A percentile compares a stretch with the other conserved stretches of the same genome.
Conservation (phyloP, 495 filamentous ascomycete species). For the Trichoderma parareesei region DNA sequence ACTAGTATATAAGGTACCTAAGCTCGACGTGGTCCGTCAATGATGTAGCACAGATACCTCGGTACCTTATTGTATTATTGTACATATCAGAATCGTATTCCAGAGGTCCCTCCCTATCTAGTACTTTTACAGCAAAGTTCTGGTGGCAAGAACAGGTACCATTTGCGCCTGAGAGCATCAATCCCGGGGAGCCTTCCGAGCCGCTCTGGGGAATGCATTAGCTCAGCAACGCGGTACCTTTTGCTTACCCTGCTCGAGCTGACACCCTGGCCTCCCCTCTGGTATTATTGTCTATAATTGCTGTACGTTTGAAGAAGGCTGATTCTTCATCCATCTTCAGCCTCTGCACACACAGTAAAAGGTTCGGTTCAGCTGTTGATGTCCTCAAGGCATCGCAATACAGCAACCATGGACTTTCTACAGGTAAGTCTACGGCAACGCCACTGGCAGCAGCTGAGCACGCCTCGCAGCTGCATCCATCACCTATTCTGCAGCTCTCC, state of each 20-base stretch:
- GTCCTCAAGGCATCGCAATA: background rate
- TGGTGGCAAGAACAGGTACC: no score
- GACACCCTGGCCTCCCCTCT: constrained; percentile 6
- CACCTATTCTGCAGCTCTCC: no score
- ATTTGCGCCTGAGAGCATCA: background rate
- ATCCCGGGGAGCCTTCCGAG: background rate
- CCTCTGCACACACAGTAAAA: background rate
- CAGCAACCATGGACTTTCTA: constrained; percentile 14
- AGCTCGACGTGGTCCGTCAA: no score
- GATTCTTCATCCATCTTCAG: background rate
- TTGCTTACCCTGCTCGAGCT: no score
- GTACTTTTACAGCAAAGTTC: no score
- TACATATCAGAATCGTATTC: no score
- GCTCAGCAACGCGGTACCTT: constrained; percentile 7
- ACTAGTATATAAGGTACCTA: no score
- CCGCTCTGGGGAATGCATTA: background rate
- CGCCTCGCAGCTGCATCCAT: background rate
- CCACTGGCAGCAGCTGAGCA: background rate
- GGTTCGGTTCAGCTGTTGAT: background rate
- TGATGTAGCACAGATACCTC: no score
- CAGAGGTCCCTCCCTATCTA: no score
- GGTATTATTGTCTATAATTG: background rate
- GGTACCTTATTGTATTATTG: no score
- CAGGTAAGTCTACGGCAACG: constrained; percentile 1
- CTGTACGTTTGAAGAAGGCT: no score